Conservation (phyloP, 1,284 basidiomycete species). For the Rhodotorula sp. region DNA sequence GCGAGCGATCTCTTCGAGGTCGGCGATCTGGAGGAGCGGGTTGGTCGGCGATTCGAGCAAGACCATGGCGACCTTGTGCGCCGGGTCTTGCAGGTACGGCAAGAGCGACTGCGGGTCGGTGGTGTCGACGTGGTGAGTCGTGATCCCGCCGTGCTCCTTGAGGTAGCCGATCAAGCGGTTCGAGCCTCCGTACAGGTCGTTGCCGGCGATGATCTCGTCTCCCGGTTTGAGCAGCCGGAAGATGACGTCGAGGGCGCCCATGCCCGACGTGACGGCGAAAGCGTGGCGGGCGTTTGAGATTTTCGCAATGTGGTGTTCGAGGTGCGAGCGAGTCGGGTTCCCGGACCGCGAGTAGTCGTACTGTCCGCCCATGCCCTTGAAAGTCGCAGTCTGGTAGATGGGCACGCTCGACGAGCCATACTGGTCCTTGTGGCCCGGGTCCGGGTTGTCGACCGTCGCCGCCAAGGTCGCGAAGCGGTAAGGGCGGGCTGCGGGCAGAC, state of each 20-base stretch:
- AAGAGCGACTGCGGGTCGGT: constrained; percentile 67
- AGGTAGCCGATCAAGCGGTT: constrained; percentile 87
- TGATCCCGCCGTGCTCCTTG: constrained; percentile 79
- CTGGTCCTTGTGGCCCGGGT: constrained; percentile 83
- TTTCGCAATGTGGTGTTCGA: constrained; percentile 92
- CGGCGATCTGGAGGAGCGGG: constrained; percentile 92
- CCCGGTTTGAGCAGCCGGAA: constrained; percentile 90
- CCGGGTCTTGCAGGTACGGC: constrained; percentile 66
- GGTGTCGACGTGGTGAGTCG: constrained; percentile 91
- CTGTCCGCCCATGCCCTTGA: constrained; percentile 87
- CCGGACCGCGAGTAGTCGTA: constrained; percentile 89
- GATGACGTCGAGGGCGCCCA: constrained; percentile 97
- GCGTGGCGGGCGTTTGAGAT: constrained; percentile 85
- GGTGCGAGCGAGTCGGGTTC: constrained; percentile 92
- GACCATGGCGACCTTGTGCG: constrained; percentile 76
- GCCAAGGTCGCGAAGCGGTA: constrained; percentile 56
- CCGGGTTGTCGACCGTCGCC: constrained; percentile 77
- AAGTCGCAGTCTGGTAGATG: constrained; percentile 97
- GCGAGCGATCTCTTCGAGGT: constrained; percentile 75
- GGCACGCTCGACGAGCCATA: constrained; percentile 91
- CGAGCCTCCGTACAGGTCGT: constrained; percentile 97
- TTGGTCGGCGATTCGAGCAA: constrained; percentile 97
- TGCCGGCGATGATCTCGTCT: constrained; percentile 84
- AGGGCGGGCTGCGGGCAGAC: constrained; percentile 22
- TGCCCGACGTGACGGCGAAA: constrained; percentile 90